Evolutionary conservation across 495 filamentous ascomycete species (phyloP), one percentile per base, ranked within the genome.

Genomic region (Neurospora terricola): DNA sequence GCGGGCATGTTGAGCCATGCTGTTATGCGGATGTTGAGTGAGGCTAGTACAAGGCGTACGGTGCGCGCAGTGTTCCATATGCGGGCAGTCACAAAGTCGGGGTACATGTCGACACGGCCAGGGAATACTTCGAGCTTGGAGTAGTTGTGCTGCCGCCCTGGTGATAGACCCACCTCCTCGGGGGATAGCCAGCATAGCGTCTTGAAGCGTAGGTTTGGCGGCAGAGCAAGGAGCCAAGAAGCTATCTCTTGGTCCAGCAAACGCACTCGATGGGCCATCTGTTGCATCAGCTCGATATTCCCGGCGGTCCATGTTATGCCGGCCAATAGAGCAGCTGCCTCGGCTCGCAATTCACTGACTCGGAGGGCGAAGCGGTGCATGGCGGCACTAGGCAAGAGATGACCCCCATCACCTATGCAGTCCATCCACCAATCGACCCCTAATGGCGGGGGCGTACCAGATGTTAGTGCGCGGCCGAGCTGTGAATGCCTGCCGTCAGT

Each of bases 101-200:
- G 75, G 75, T 86, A 88, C 36, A 84, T 75, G 72, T 88, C 86
- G 37, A 88, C 79, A n/a, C 83, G 80, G 30, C 87, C 87, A 0
- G 86, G 85, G 72, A 83, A 88, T 0, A 84, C 82, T n/a, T 86
- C 85, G 8, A 79, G 76, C 34, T 81, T 73, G 10, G 69, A 45
- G 69, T 82, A 81, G 71, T 45, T 45, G 42, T 45, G 1, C n/a
- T 83, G 73, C 82, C 79, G 23, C 78, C 78, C 23, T 79, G 76
- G 69, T 71, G 23, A 16, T 36, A 21, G 37, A 7, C 16, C 76
- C 8, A 81, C 70, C 39, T 79, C 76, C 74, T 86, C 83, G 30
- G 82, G 80, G 75, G 81, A 82, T 16, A 84, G 81, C 83, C 84
- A 86, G 36, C 82, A 83, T 5, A 86, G 78, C 18, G 85, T 86